Evolutionary conservation across 192 early-diverging fungal species (phyloP), one percentile per base, ranked within the genome.

Genomic region (Jimgerdemannia lactiflua): DNA sequence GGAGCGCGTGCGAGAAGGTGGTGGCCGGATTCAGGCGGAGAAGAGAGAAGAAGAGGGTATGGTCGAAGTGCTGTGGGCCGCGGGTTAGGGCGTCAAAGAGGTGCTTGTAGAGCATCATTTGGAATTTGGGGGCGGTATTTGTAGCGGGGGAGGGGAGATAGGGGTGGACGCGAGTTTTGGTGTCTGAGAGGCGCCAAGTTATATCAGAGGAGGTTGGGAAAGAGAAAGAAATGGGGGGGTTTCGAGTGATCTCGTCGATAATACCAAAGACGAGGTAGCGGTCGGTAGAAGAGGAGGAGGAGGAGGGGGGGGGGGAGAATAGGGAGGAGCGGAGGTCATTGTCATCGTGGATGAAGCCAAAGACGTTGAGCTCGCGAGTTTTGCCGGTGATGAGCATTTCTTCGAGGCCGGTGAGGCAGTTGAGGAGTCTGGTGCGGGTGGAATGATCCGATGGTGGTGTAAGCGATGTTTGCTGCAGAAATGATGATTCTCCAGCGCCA

Each of bases 361-460:
- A 68, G 29, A 68, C 67, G 29, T 7, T 9, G 67, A 68, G 67
- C 67, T 68, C 67, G 67, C 67, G 67, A 0, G 67, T 68, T 41
- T 68, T 68, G 29, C 67, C 67, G 2, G 9, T 18, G 18, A 4
- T 6, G 29, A 68, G 19, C 29, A 68, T 20, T 68, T 68, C 67
- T 41, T 68, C 9, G 19, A 68, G 40, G 67, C 67, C 67, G 6
- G 0, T 6, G 9, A 68, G 29, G 67, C 67, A 68, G 40, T 68
- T 68, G 67, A 68, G 18, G 40, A 68, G 67, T 2, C 67, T 68
- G 67, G 29, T 29, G 29, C 29, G 29, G 29, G 29, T 29, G 29
- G 29, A 29, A 29, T 29, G 29, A 29, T 29, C 29, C 29, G 29
- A 1, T 29, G 29, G 29, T 29, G 29, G 29, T 29, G 29, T 29